Conservation (phyloP, 2,329 filamentous ascomycete species). For the Zalaria sp. region DNA sequence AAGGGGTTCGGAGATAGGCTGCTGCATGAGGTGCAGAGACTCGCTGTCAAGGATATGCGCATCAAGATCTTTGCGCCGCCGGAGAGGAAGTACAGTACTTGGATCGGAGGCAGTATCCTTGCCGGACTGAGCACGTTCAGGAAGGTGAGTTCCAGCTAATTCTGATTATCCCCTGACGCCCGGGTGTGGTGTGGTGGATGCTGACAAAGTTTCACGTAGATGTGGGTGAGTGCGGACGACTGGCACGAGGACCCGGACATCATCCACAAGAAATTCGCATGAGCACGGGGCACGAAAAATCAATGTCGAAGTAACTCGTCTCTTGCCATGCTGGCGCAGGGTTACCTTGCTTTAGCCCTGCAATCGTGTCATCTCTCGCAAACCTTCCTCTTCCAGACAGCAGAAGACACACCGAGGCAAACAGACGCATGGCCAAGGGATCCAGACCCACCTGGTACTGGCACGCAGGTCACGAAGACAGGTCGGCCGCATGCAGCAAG, state of each 20-base stretch:
- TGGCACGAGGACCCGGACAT: constrained; percentile 99
- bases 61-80: constrained; percentile 99
- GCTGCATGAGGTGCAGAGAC: constrained; percentile 76
- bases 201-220: constrained; percentile 38
- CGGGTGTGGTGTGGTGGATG: too few species aligned
- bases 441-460: too few species aligned
- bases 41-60: constrained; percentile 97
- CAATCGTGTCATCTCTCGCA: too few species aligned
- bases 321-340: too few species aligned
- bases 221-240: constrained; percentile 99
- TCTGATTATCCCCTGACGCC: too few species aligned
- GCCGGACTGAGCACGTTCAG: constrained; percentile 94
- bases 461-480: too few species aligned
- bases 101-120: constrained; percentile 96
- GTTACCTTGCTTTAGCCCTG: too few species aligned
- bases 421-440: too few species aligned
- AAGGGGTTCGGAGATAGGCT: constrained; percentile 93
- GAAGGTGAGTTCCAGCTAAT: constrained; percentile 53
- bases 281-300: constrained; percentile 10
- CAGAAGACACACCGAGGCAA: too few species aligned
- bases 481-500: too few species aligned
- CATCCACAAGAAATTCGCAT: constrained; percentile 96
- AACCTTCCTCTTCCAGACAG: too few species aligned
- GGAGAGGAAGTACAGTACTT: constrained; percentile 99
- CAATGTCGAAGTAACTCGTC: too few species aligned